Evolutionary conservation across 2,329 filamentous ascomycete genomes (phyloP).

Genomic region (Sphaerulina musiva): DNA sequence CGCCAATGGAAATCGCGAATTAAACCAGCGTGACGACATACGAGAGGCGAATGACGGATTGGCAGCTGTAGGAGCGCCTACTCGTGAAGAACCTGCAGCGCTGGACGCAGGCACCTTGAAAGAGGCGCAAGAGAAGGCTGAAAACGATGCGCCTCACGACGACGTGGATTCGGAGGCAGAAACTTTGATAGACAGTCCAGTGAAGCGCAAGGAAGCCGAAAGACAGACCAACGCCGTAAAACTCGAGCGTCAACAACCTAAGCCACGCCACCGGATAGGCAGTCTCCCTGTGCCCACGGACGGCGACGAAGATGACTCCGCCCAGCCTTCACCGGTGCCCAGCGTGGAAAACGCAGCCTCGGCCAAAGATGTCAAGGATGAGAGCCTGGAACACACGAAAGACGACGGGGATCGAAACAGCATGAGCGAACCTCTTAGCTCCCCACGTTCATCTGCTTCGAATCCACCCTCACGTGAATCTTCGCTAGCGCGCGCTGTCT

Average conservation of each 20-base stretch:
- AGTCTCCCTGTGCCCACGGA: constrained; percentile 29
- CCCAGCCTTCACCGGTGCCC: constrained; percentile 26
- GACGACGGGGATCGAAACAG: not conserved
- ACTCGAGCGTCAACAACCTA: constrained; percentile 20
- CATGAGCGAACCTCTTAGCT: constrained; percentile 31
- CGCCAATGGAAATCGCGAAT: constrained; percentile 11
- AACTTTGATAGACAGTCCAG: constrained; percentile 43
- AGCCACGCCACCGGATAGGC: constrained; percentile 26
- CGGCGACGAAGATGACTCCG: constrained; percentile 29
- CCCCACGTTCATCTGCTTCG: constrained; percentile 25
- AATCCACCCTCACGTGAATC: constrained; percentile 21
- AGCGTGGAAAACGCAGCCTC: constrained; percentile 22
- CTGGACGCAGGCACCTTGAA: constrained; percentile 2
- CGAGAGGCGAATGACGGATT: constrained; percentile 1
- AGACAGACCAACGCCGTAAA: constrained; percentile 27
- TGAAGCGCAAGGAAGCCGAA: constrained; percentile 36
- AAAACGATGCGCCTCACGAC: constrained; percentile 21
- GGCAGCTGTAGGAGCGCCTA: constrained; percentile 13
- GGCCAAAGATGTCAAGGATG: constrained; percentile 16
- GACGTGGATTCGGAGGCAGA: constrained; percentile 46
- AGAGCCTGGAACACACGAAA: not conserved
- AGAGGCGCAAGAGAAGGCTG: constrained; percentile 3
- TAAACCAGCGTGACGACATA: not conserved
- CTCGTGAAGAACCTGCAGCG: constrained; percentile 10
- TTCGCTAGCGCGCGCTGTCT: constrained; percentile 28